Evolutionary conservation across 106 monocot genomes (phyloP).

Genomic region (Ottelia alismoides): DNA sequence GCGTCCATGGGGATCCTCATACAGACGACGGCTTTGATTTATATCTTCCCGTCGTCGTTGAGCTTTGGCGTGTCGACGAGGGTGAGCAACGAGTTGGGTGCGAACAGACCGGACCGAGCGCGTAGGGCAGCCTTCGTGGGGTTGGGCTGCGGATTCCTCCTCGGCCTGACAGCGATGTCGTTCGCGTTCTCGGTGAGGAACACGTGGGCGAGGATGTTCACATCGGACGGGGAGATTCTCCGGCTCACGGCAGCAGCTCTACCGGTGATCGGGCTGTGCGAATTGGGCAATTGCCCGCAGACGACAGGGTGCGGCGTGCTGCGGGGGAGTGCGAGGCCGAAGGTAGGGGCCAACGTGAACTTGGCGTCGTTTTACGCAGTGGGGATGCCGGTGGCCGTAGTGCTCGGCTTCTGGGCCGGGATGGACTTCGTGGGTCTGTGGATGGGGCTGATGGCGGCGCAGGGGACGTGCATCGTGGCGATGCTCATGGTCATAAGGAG

Average conservation of each 20-base stretch:
- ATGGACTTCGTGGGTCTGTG: too few relatives aligned
- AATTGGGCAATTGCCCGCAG: slow-evolving; percentile 20
- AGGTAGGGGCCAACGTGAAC: slow-evolving; percentile 10
- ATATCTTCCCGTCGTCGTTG: slow-evolving; percentile 17
- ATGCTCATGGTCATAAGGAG: too few relatives aligned
- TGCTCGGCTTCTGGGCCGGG: too few relatives aligned
- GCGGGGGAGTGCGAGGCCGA: slow-evolving; percentile 14
- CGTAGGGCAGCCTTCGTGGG: too few relatives aligned
- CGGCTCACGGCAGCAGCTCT: slow-evolving; percentile 3
- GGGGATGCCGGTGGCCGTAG: too few relatives aligned
- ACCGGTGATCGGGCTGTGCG: slow-evolving; percentile 16
- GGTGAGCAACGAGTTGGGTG: slow-evolving; percentile 14
- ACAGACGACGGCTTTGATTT: slow-evolving; percentile 13
- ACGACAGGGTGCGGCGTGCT: slow-evolving; percentile 15
- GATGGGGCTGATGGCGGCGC: too few relatives aligned
- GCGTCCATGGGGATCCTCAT: slow-evolving; percentile 18
- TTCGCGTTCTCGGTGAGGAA: slow-evolving; percentile 10
- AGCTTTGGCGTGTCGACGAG: slow-evolving; percentile 14
- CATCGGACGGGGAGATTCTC: slow-evolving; percentile 8
- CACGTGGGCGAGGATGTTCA: slow-evolving; percentile 17
- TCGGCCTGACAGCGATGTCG: too few relatives aligned
- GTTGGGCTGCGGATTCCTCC: too few relatives aligned
- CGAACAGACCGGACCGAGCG: slow-evolving; percentile 1
- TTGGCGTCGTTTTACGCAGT: too few relatives aligned
- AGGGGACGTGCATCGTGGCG: too few relatives aligned